Evolutionary conservation across 2,329 filamentous ascomycete genomes (phyloP), one percentile per base, ranked within the genome.

Genomic region (Aureobasidium namibiae): DNA sequence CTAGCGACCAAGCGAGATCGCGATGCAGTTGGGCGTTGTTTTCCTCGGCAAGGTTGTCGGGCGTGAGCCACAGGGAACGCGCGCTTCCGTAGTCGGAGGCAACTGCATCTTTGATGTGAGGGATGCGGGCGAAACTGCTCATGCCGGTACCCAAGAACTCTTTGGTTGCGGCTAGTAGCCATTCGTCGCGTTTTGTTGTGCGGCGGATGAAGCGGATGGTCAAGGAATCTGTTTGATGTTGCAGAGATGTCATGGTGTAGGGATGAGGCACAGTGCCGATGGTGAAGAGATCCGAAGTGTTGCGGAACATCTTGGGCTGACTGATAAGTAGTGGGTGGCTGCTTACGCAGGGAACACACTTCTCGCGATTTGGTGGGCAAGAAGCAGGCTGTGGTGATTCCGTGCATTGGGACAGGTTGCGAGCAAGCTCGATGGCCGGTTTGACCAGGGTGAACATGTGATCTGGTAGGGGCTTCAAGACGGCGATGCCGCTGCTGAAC

Each of bases 191-290:
- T 31, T 79, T 74, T 0, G 88, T 86, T 2, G 83, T 78, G 41
- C 82, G 79, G 52, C 76, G 74, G n/a, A 80, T 67, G 67, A 76
- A 78, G 24, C 67, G 69, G 8, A 68, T 63, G 58, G 75, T 70
- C 45, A 78, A 61, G 10, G 69, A 75, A 18, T 65, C 62, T 33
- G 64, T 66, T 2, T 69, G 80, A 63, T 84, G 80, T 61, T 84
- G 80, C 18, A 97, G 77, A 13, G 84, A 82, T 57, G 85, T 82
- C 42, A 90, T 79, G 1, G 92, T 96, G 76, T 91, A 95, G 0
- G 94, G 94, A 70, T 99, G 94, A 0, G 92, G 92, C 13, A 97
- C 87, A 0, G 86, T 89, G 61, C 88, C 91, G 63, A 99, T 89
- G 2, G 88, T 90, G 75, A 91, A 97, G 16, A 87, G 70, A 1